These are phyloP conservation scores for Delitschia confertaspora DNA, from an alignment of 495 filamentous ascomycete genomes.

Conservation along the genomic window DNA sequence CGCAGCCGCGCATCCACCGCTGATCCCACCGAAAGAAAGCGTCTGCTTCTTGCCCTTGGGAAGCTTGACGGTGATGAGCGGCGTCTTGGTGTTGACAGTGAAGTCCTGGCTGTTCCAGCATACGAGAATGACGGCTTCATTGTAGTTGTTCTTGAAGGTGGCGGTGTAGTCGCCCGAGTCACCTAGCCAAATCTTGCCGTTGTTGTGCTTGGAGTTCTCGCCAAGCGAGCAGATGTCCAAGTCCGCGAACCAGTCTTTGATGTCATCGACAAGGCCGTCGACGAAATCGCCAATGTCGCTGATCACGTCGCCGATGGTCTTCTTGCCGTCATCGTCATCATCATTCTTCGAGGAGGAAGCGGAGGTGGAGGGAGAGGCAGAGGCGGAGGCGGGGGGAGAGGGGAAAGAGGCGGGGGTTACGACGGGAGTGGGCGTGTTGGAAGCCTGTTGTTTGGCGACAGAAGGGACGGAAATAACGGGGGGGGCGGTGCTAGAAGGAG, in stretches of 20 bases:
- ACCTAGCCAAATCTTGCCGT: constrained; percentile 18
- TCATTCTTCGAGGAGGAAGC: too few relatives aligned
- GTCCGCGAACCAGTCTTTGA: not conserved
- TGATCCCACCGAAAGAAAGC: constrained; percentile 13
- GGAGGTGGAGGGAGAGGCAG: not conserved
- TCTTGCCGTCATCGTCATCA: constrained; percentile 13
- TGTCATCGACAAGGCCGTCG: not conserved
- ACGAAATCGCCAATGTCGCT: not conserved
- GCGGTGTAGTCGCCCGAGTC: constrained; percentile 9
- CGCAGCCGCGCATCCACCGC: constrained; percentile 30
- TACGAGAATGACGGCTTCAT: constrained; percentile 10
- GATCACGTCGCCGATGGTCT: constrained; percentile 15
- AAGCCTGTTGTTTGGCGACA: not conserved
- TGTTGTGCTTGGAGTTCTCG: constrained; percentile 9
- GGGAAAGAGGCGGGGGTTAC: not conserved
- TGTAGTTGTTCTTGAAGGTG: constrained; percentile 15
- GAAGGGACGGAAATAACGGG: not conserved
- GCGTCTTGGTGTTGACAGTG: constrained; percentile 8
- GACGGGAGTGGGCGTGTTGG: not conserved
- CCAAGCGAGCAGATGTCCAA: not conserved
- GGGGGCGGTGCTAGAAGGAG: constrained; percentile 1
- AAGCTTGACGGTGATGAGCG: constrained; percentile 9
- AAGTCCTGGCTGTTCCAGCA: constrained; percentile 16
- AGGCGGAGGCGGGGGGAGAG: not conserved
- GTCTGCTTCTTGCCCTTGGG: constrained; percentile 1